phyloP scores from a whole-genome alignment of 768 basidiomycete genomes.

The Kwoniella sp. region DNA sequence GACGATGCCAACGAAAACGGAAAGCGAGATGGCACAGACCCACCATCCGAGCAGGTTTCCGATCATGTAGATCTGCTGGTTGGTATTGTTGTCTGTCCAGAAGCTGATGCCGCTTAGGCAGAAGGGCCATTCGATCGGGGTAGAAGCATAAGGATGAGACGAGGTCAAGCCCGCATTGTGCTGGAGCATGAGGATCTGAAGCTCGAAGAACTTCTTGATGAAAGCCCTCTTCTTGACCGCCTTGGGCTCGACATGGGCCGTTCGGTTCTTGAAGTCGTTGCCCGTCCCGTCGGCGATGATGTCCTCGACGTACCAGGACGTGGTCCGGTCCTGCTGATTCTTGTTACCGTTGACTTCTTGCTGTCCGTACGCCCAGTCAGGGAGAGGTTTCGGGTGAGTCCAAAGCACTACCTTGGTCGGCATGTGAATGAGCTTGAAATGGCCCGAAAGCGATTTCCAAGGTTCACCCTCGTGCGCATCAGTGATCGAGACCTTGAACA shows the following conservation, averaged over 20 bases:
- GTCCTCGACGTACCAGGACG: conserved; percentile 86
- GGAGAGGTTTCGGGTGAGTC: conserved; percentile 78
- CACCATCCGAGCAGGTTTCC: conserved; percentile 96
- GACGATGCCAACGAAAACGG: conserved; percentile 85
- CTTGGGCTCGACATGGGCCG: conserved; percentile 63
- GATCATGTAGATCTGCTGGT: conserved; percentile 93
- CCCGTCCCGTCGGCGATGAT: conserved; percentile 71
- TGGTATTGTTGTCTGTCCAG: conserved; percentile 81
- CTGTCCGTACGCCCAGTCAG: conserved; percentile 96
- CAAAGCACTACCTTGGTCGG: conserved; percentile 90
- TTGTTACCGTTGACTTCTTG: conserved; percentile 99
- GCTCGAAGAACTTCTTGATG: conserved; percentile 89
- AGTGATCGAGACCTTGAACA: conserved; percentile 75
- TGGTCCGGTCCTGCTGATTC: conserved; percentile 75
- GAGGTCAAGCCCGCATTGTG: conserved; percentile 98
- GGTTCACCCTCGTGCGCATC: conserved; percentile 76
- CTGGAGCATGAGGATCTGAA: conserved; percentile 93
- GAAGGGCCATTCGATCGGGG: conserved; percentile 99
- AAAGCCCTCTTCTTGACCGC: conserved; percentile 82
- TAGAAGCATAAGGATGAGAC: conserved; percentile 94
- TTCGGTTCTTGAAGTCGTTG: conserved; percentile 64
- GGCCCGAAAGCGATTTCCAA: conserved; percentile 90
- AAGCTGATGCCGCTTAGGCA: conserved; percentile 93
- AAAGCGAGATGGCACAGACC: conserved; percentile 81
- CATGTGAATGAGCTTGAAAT: conserved; percentile 87